Conservation (phyloP, 2,329 filamentous ascomycete genomes). For the Aureobasidium melanogenum region DNA sequence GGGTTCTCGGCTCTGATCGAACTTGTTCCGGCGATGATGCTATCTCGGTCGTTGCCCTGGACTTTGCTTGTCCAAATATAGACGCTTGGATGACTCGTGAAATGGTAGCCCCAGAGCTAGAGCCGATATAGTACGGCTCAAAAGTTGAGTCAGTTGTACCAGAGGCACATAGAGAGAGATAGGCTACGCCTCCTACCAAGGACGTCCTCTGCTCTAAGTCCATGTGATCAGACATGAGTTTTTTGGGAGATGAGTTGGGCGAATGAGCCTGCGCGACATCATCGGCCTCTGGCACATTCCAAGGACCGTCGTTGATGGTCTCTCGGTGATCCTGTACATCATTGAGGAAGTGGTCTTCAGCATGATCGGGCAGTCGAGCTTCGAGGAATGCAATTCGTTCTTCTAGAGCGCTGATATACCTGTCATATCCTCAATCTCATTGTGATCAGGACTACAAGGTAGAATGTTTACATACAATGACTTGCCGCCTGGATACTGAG, state of each 20-base stretch:
- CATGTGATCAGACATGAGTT: background rate
- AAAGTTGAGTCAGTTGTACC: background rate
- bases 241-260: background rate
- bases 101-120: background rate
- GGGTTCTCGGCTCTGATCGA: background rate
- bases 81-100: background rate
- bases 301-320: background rate
- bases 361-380: background rate
- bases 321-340: background rate
- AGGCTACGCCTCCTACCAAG: background rate
- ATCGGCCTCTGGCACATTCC: background rate
- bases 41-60: background rate
- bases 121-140: background rate
- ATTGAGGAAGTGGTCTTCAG: background rate
- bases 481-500: background rate
- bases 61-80: background rate
- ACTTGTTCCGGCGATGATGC: background rate
- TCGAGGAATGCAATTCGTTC: background rate
- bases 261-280: background rate
- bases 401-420: background rate
- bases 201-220: background rate
- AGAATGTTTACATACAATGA: background rate
- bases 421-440: background rate
- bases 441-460: background rate
- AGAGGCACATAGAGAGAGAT: background rate